Base-by-base conservation (phyloP, 805 yeast genomes). In the Nakazawaea siamensis region DNA sequence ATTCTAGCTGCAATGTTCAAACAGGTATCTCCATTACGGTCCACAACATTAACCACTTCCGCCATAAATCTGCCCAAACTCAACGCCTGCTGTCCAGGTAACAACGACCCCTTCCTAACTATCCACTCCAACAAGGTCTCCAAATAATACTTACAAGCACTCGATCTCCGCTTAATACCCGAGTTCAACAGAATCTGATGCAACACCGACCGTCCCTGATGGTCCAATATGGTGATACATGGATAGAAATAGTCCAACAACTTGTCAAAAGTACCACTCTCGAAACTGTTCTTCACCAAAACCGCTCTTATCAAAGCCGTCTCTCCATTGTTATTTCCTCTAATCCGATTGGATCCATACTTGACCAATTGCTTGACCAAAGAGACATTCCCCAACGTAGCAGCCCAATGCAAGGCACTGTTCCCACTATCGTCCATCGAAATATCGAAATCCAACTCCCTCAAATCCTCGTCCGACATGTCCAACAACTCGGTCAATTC, bases 341-440 rank as follows among this genome's bases (percentile, higher is more conserved):
- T 60, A 7, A 75, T 67, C 26, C 90, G 68, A 41, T 73, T 70
- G 1, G 94, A 78, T 11, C 85, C 83, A 29, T 69, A 64, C 26
- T 70, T 61, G 20, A 92, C 80, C 12, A 85, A 65, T 26, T 77
- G 77, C 29, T 64, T 73, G 3, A 86, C 90, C 34, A 88, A 65
- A 3, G 75, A 62, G 2, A 79, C 58, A 39, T 85, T 75, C 0
- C 94, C 97, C 54, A 92, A 68, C 0, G 97, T 84, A 12, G 97
- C 78, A 3, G 97, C 94, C 94, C 97, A 84, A 57, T 92, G 99
- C 38, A 92, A 66, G 0, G 95, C 86, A 0, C 95, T 81, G 51
- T 92, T 92, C 1, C 97, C 97, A 39, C 80, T 75, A 46, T 84
- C 94, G 57, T 94, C 99, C 29, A 94, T 83, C 1, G 96, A 79